Conservation (phyloP, 176 grass and related monocot species). For the Canna indica region DNA sequence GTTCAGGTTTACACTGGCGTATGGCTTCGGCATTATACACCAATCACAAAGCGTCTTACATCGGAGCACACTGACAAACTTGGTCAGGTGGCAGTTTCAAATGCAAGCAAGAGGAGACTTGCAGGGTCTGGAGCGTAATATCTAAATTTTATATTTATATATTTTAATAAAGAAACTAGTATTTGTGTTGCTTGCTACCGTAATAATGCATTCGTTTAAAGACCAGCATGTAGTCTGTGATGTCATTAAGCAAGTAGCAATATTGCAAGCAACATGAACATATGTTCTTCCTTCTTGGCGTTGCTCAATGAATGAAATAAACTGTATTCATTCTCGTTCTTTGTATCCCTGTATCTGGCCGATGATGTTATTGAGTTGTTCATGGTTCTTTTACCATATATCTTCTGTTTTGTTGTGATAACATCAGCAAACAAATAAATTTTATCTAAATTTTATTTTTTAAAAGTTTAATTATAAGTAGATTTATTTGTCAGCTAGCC, state of each 20-base stretch:
- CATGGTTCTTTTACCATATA: too few species aligned
- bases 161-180: background rate
- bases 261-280: too few species aligned
- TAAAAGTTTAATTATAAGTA: too few species aligned
- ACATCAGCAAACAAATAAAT: too few species aligned
- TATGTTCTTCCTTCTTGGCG: too few species aligned
- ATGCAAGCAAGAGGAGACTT: conserved; percentile 67
- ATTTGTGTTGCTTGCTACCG: background rate
- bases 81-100: conserved; percentile 65
- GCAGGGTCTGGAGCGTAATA: conserved; percentile 56
- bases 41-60: conserved; percentile 39
- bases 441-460: too few species aligned
- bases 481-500: too few species aligned
- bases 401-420: too few species aligned
- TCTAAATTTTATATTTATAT: background rate
- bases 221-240: background rate
- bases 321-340: too few species aligned
- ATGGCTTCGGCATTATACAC: conserved; percentile 71
- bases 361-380: background rate
- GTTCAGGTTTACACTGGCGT: conserved; percentile 67
- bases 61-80: conserved; percentile 48
- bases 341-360: too few species aligned
- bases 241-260: background rate
- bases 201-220: background rate
- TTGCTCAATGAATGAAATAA: too few species aligned